Evolutionary conservation across 1,284 basidiomycete species (phyloP), one percentile per base, ranked within the genome.

Genomic region (Ceratorhiza oryzae-sativae): DNA sequence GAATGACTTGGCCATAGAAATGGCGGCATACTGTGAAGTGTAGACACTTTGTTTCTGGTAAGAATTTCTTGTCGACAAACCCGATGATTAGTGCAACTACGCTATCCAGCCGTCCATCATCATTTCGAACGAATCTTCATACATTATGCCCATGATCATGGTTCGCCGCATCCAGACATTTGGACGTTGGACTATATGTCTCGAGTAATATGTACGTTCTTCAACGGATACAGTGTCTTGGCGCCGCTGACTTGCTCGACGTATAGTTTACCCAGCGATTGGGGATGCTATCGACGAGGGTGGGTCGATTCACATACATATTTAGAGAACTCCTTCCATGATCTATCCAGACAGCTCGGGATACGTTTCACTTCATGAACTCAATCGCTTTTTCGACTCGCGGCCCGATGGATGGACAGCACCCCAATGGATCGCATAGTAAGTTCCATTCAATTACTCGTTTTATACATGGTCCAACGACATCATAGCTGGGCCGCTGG

Each of bases 271-370:
- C 20, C 60, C 60, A 6, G 60, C 60, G 2, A 62, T 62, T 49
- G 60, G 60, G 18, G 60, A 62, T 48, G 60, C 60, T 27, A 62
- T 62, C 13, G 60, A 62, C 45, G 60, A 62, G 36, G 60, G 60
- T 62, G 15, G 1, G 20, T 20, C 30, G 39, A 41, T n/a, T 41
- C 9, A 2, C 4, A 42, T 27, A 6, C 13, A 20, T 1, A 10
- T 23, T 13, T 59, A 13, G 1, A 15, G n/a, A 27, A 41, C 10
- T 9, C 15, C 27, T 30, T 53, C 12, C 18, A 8, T 56, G 8
- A 13, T 30, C 20, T n/a, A 2, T 34, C 45, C 23, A 62, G 60
- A 62, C 15, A 48, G 46, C 25, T 62, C 60, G 25, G 60, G 60
- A 62, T 62, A 62, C 32, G 32, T 62, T n/a, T 62, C 60, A n/a